Percentiles rank a stretch among this genome's conserved stretches.
Evolutionary conservation across 192 early-diverging fungal genomes (phyloP).

Genomic region (Rhizoclosmatium sp.): DNA sequence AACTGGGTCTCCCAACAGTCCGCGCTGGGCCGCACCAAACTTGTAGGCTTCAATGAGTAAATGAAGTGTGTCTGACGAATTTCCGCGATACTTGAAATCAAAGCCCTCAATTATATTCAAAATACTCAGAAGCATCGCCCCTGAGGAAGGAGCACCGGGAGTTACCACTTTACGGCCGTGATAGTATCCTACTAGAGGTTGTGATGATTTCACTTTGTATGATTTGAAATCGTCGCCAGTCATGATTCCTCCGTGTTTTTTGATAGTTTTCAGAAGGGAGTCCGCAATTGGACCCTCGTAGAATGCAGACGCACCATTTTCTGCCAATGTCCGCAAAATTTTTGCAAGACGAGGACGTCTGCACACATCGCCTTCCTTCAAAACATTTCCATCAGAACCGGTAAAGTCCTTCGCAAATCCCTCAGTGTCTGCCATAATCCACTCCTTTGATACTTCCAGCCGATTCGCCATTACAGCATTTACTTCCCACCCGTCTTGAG

Average conservation of each 20-base stretch:
- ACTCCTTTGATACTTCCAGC: slow-evolving; percentile 36
- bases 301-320: slow-evolving; percentile 50
- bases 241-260: slow-evolving; percentile 76
- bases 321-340: slow-evolving; percentile 48
- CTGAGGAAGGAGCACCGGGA: slow-evolving; percentile 80
- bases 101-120: slow-evolving; percentile 90
- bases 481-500: slow-evolving; percentile 76
- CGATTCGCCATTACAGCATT: slow-evolving; percentile 55
- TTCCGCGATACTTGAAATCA: slow-evolving; percentile 65
- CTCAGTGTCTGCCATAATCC: slow-evolving; percentile 14
- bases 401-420: slow-evolving; percentile 65
- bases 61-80: slow-evolving; percentile 74
- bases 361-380: slow-evolving; percentile 71
- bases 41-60: slow-evolving; percentile 89
- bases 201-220: slow-evolving; percentile 59
- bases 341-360: slow-evolving; percentile 37
- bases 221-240: slow-evolving; percentile 74
- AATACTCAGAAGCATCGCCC: slow-evolving; percentile 81
- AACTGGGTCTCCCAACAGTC: slow-evolving; percentile 80
- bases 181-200: slow-evolving; percentile 67
- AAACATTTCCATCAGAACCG: slow-evolving; percentile 67
- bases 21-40: slow-evolving; percentile 83
- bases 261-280: slow-evolving; percentile 70
- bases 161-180: slow-evolving; percentile 80
- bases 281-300: slow-evolving; percentile 68